Evolutionary conservation across 1,139 yeast genomes (phyloP), one percentile per base, ranked within the genome.

Genomic region (Candida frijolesensis): DNA sequence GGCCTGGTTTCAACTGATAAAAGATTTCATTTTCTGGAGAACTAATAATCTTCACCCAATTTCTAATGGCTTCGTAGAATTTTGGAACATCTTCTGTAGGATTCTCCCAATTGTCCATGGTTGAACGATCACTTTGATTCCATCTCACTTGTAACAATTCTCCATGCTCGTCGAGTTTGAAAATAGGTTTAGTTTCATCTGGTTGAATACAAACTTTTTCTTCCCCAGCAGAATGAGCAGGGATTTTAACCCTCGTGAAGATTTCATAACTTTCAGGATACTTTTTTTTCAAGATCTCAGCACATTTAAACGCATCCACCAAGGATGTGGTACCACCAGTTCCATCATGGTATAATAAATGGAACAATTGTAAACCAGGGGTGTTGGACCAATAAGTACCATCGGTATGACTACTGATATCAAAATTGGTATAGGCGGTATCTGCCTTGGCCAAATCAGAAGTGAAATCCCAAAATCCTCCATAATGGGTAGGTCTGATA

Each of bases 401-500:
- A 63, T 87, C 92, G 2, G 91, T 85, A 61, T 87, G 94, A 18
- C 82, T 71, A 15, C 83, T 82, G 52, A 87, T 80, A 56, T 83
- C 87, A 53, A 85, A 72, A 60, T 84, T 84, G 22, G 91, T 85
- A 63, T 87, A 87, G 2, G 92, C 94, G 3, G 90, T 84, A 62
- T 87, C 94, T 51, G 83, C 82, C 68, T 83, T 85, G 43, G 85
- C 77, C 60, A 87, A 70, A 62, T 87, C 89, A 12, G 89, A 79
- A 19, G 92, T 86, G 63, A 87, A 86, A 60, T 85, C 91, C 91
- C 92, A 87, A 66, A 87, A 86, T 3, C 89, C 91, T 14, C 91
- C 92, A 56, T 87, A 87, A 64, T 87, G 92, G 1, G 94, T 87
- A 19, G 85, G 87, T 39, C 89, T 72, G 51, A 86, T 80, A 62